Evolutionary conservation across 2,329 filamentous ascomycete species (phyloP), one percentile per base, ranked within the genome.

Genomic region (Aspergillus pseudonomiae): DNA sequence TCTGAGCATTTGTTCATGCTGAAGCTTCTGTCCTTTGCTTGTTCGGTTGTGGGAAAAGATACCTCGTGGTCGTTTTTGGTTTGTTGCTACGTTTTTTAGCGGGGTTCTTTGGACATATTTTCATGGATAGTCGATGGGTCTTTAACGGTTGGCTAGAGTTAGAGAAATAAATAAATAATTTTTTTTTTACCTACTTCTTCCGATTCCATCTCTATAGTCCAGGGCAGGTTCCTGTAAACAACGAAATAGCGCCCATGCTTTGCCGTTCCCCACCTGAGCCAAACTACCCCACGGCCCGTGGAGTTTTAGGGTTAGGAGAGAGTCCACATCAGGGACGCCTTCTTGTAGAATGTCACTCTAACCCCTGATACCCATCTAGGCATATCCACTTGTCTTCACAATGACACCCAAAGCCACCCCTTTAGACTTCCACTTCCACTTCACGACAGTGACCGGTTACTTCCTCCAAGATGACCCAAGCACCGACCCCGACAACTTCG

Each of bases 391-490:
- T 11, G n/a, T 19, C n/a, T 7, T 55, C 5, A 53, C 45, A 30
- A 57, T 54, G 41, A 74, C 73, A 68, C 59, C 64, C n/a, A 64
- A 66, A 56, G 64, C 60, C 21, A 32, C 34, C 9, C 14, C 65
- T 10, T 56, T 63, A 28, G 57, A 63, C 45, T 70, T 66, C 16
- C 65, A 76, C 55, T 72, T 76, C 62, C 68, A 69, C 7, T 81
- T 81, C 62, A 74, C 72, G 30, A 79, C 80, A 4, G 79, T 85
- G 2, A 65, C 75, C 0, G 83, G 83, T 1, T 82, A 81, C 68
- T 86, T 86, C 70, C 67, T 80, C 41, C 84, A 85, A 70, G 83
- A 83, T 70, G 81, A 84, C n/a, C 76, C 77, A 12, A 63, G 68
- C 11, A 85, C 83, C 1, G 77, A 85, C 67, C 74, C 81, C 7